These are phyloP conservation scores for Penicillium corylophilum DNA, from an alignment of 2,329 filamentous ascomycete genomes.

Conservation along the genomic window DNA sequence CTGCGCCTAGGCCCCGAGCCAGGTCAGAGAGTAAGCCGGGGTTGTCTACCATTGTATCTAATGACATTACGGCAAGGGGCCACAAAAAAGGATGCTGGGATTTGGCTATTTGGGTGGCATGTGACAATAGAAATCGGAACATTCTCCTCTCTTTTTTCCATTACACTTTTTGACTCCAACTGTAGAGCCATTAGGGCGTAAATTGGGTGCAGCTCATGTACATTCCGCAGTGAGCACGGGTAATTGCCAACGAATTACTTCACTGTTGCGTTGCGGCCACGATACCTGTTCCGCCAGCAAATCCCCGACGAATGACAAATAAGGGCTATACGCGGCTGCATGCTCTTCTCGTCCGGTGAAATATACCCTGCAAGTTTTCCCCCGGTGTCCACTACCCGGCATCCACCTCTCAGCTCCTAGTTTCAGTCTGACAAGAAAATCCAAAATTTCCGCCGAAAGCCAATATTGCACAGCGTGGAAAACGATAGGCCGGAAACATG, in stretches of 20 bases:
- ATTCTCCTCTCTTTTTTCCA: constrained; percentile 40
- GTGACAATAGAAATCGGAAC: constrained; percentile 41
- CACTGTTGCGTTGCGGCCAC: constrained; percentile 3
- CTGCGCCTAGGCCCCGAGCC: constrained; percentile 15
- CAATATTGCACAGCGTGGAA: neutral
- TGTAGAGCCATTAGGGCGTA: constrained; percentile 9
- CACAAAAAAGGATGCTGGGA: constrained; percentile 35
- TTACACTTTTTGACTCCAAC: constrained; percentile 8
- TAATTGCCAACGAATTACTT: neutral
- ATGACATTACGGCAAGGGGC: constrained; percentile 41
- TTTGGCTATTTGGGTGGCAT: constrained; percentile 33
- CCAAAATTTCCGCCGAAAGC: neutral
- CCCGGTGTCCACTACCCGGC: neutral
- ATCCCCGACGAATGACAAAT: constrained; percentile 3
- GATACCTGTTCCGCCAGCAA: neutral
- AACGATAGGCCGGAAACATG: constrained; percentile 9
- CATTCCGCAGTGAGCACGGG: neutral
- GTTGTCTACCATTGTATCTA: constrained; percentile 41
- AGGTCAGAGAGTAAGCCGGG: constrained; percentile 24
- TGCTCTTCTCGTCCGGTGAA: constrained; percentile 6
- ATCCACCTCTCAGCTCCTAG: neutral
- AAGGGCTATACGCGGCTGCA: constrained; percentile 4
- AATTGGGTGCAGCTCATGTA: neutral
- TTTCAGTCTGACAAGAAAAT: neutral
- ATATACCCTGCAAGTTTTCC: constrained; percentile 12